Evolutionary conservation across 1,284 basidiomycete genomes (phyloP), one percentile per base, ranked within the genome.

Genomic region (Cystobasidium slooffiae): DNA sequence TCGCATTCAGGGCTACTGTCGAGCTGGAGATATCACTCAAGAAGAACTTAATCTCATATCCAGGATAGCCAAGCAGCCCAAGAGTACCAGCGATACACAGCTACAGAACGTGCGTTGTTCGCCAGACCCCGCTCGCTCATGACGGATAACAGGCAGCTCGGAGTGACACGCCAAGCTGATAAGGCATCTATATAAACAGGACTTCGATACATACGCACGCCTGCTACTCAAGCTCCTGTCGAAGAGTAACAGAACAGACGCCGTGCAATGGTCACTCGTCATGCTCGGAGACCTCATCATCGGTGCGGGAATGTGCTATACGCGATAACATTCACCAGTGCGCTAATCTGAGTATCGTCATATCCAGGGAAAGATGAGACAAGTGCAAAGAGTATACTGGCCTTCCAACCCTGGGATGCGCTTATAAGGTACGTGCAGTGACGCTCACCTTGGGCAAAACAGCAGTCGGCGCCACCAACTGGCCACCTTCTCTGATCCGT

Each of bases 11-110:
- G 94, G 92, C 76, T 98, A 98, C 84, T 94, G 97, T 84, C 91
- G 96, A 76, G 94, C 94, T 61, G 94, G 91, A 75, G 88, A 96
- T 58, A 88, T 98, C 79, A 92, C 92, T 20, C 86, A 88, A 12
- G 93, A 97, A 74, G 95, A 98, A 83, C 88, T 97, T 55, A 85
- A 87, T n/a, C 88, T 93, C 79, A 90, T 99, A 81, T 94, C 95
- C 86, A 91, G 88, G 79, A 89, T 96, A 43, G 92, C 76, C 10
- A 70, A 73, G 8, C 66, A 55, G 59, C 68, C 73, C 41, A 74
- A 76, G 18, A 77, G 78, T 61, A 77, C 77, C 2, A 73, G 56
- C 53, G 78, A 79, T 9, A 44, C 67, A 6, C 65, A 77, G 24
- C 68, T 79, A 44, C 75, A 76, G 18, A 65, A 72, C 16, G 78